Conservation (phyloP, 2,329 filamentous ascomycete species). For the Verticillium klebahnii region DNA sequence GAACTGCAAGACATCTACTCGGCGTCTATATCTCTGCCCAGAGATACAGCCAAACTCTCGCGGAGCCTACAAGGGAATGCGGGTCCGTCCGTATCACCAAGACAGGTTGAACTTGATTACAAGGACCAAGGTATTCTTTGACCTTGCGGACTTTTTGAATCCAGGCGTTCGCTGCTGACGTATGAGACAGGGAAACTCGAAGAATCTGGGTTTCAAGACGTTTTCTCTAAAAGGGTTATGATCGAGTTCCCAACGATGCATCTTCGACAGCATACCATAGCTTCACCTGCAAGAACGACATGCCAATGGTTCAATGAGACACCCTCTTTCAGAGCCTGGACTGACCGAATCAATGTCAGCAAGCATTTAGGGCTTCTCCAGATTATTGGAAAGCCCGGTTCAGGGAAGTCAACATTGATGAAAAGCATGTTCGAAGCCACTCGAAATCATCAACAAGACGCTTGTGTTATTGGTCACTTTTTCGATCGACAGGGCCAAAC, state of each 20-base stretch:
- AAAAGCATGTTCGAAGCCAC: neutral
- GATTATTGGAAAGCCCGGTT: neutral
- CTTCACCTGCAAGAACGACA: neutral
- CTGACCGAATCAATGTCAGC: neutral
- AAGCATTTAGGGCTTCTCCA: neutral
- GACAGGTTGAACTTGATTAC: too few relatives aligned
- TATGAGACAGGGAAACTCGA: too few relatives aligned
- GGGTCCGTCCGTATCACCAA: too few relatives aligned
- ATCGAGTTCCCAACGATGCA: neutral
- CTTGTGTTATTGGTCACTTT: conserved; percentile 5
- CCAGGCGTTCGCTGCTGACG: too few relatives aligned
- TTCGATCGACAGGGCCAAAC: conserved; percentile 6
- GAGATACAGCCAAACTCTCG: too few relatives aligned
- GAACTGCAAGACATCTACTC: conserved; percentile 5
- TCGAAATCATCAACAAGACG: neutral
- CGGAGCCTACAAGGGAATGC: too few relatives aligned
- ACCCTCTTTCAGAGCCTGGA: neutral
- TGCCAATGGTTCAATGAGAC: neutral
- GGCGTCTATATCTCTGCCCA: too few relatives aligned
- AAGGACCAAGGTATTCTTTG: too few relatives aligned
- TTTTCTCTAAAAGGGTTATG: too few relatives aligned
- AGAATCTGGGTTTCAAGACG: too few relatives aligned
- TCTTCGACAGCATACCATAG: neutral
- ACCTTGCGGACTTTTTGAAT: too few relatives aligned
- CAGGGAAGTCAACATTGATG: conserved; percentile 11